Evolutionary conservation across 192 early-diverging fungal species (phyloP), one percentile per base, ranked within the genome.

Genomic region (Entomortierella beljakovae): DNA sequence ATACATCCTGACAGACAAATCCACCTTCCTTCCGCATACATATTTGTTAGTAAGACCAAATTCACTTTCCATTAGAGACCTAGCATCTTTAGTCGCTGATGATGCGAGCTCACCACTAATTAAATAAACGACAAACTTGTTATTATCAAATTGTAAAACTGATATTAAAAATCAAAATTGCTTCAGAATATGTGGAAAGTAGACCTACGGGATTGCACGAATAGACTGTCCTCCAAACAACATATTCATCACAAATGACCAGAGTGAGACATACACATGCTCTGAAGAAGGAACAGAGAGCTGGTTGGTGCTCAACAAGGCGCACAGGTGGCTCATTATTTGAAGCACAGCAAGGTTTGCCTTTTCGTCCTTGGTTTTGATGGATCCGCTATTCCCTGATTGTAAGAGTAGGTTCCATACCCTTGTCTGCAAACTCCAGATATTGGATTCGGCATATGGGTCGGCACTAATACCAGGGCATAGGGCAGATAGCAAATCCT

Each of bases 1-100:
- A 48, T 43, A 61, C 3, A 61, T 26, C 18, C 59, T 37, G 26
- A 61, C 46, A 9, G 40, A 46, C 59, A 61, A 29, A 25, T 61
- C 59, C 38, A 61, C 59, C 23, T 61, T 61, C 42, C 59, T 61
- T 3, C 59, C 59, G 16, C 59, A 46, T 31, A 61, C 46, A 31
- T 61, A 61, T 28, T 48, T 43, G 43, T 40, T 61, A 23, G 59
- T 61, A 28, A 26, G 2, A 11, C 59, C 59, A 43, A 61, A 61
- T 26, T 61, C 59, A 26, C 48, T 42, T 25, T 61, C 59, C 6
- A 48, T 23, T 1, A 61, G 20, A 20, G 48, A 25, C 26, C 59
- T 37, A 26, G 25, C 23, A 28, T 29, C 31, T 61, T 26, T 22
- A 0, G 59, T 31, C 1, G 59, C 59, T 26, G 38, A 46, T 25